phyloP scores from a whole-genome alignment of 1,139 yeast species.

The Saccharomyces hybrid region DNA sequence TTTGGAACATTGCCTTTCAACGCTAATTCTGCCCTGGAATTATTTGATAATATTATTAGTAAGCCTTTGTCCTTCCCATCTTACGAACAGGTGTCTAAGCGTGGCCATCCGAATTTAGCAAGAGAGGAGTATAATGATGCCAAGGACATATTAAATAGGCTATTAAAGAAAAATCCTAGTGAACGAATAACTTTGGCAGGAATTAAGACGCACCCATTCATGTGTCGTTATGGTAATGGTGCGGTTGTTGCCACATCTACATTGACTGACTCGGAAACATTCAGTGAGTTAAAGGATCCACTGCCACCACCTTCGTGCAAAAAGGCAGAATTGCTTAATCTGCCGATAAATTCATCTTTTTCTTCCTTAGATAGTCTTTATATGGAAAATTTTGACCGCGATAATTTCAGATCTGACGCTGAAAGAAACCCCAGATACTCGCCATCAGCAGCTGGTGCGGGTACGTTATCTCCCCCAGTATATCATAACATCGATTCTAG shows the following conservation, averaged over 20 bases:
- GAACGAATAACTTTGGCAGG: conserved; percentile 62
- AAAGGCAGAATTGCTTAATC: conserved; percentile 3
- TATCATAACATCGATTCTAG: background rate
- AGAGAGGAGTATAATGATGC: conserved; percentile 40
- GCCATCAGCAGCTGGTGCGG: background rate
- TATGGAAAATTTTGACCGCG: conserved; percentile 40
- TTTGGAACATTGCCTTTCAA: conserved; percentile 87
- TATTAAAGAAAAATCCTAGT: conserved; percentile 65
- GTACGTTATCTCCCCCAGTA: background rate
- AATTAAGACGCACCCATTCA: conserved; percentile 72
- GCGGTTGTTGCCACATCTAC: background rate
- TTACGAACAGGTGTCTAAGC: conserved; percentile 8
- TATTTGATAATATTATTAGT: conserved; percentile 75
- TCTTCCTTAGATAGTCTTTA: conserved; percentile 70
- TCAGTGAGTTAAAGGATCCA: background rate
- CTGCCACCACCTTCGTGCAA: background rate
- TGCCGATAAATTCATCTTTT: conserved; percentile 66
- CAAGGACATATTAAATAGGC: conserved; percentile 52
- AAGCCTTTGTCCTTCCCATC: conserved; percentile 57
- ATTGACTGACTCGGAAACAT: background rate
- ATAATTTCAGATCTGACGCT: background rate
- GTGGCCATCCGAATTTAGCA: too few species aligned
- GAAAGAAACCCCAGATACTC: background rate
- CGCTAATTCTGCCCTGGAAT: conserved; percentile 79
- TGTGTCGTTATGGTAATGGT: conserved; percentile 14